phyloP scores from a whole-genome alignment of 108 stramenopile species.

The Cyclotella atomus region DNA sequence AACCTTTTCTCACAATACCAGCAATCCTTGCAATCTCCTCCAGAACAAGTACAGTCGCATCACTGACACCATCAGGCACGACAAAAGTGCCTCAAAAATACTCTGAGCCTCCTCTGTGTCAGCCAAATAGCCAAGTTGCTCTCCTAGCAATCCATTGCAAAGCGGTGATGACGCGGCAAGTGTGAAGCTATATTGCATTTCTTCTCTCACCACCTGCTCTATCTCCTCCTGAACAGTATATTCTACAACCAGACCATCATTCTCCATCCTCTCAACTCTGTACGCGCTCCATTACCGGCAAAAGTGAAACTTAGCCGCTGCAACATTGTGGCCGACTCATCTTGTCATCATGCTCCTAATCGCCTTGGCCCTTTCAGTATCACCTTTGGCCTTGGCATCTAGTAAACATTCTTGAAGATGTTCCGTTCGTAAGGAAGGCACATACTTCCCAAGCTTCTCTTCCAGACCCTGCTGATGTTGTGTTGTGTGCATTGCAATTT shows the following conservation, averaged over 20 bases:
- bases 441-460: no score
- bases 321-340: neutral
- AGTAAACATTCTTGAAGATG: neutral
- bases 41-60: neutral
- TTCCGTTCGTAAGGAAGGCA: no score
- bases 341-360: neutral
- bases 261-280: neutral
- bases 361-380: conserved; percentile 1
- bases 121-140: neutral
- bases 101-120: neutral
- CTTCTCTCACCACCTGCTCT: neutral
- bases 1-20: neutral
- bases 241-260: neutral
- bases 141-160: neutral
- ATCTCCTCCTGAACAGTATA: neutral
- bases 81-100: neutral
- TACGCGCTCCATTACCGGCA: neutral
- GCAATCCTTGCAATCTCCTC: neutral
- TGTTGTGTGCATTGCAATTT: no score
- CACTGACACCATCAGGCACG: neutral
- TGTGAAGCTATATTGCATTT: neutral
- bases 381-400: neutral
- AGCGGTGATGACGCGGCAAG: neutral
- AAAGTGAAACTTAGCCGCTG: neutral
- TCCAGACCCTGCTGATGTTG: no score